A percentile compares a stretch with the other conserved stretches of the same genome.
phyloP scores from a whole-genome alignment of 768 basidiomycete genomes.

The Tricholoma bakamatsutake region DNA sequence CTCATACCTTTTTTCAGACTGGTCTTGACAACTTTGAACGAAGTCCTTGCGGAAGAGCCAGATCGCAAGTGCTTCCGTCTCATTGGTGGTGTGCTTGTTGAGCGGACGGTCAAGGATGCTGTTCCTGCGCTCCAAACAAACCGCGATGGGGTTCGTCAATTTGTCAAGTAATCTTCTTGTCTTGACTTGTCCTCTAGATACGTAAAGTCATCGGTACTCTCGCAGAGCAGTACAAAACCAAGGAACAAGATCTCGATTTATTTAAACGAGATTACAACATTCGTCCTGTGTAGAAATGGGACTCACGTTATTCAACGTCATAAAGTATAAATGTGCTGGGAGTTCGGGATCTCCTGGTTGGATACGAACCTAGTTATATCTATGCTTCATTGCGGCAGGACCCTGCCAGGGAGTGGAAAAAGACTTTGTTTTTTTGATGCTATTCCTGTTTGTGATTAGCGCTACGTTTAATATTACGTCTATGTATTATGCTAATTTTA shows the following conservation, averaged over 20 bases:
- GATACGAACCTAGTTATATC: too few relatives aligned
- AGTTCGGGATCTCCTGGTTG: background rate
- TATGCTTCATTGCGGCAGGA: too few relatives aligned
- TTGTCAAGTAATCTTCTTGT: constrained; percentile 5
- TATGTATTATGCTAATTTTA: background rate
- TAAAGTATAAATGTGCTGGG: background rate
- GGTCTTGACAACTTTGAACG: constrained; percentile 82
- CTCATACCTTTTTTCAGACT: constrained; percentile 43
- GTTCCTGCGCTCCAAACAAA: constrained; percentile 89
- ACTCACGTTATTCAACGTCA: background rate
- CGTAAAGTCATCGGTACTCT: constrained; percentile 72
- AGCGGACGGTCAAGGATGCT: constrained; percentile 93
- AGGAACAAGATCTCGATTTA: constrained; percentile 76
- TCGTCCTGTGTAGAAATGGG: constrained; percentile 39
- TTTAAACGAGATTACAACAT: constrained; percentile 79
- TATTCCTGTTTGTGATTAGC: background rate
- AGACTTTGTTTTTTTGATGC: too few relatives aligned
- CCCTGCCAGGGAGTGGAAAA: too few relatives aligned
- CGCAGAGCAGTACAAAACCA: constrained; percentile 82
- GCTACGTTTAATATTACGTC: background rate
- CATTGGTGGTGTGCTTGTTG: constrained; percentile 93
- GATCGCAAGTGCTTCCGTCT: constrained; percentile 94
- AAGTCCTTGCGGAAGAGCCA: constrained; percentile 77
- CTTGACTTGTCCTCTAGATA: constrained; percentile 48
- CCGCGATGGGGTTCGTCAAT: constrained; percentile 65